A percentile compares a stretch with the other conserved stretches of the same genome.
Evolutionary conservation across 257 asterid species (phyloP).

Genomic region (Ilex aquifolium): DNA sequence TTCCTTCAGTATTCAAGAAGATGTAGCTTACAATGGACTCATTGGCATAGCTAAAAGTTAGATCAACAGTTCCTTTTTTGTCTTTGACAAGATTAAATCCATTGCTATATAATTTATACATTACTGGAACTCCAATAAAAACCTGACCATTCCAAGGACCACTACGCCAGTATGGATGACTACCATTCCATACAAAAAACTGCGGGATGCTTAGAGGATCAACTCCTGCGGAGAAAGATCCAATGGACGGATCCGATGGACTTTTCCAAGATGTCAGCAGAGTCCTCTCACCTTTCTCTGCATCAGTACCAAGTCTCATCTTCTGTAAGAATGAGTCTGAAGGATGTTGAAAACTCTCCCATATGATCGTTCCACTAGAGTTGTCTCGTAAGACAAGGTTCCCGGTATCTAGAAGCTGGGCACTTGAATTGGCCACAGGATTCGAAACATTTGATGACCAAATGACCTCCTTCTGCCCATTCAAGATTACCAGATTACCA

Average conservation of each 20-base stretch:
- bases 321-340: conserved; percentile 20
- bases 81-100: conserved; percentile 8
- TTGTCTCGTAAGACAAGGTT: conserved; percentile 16
- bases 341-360: conserved; percentile 32
- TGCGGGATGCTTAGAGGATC: conserved; percentile 25
- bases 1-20: conserved; percentile 15
- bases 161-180: conserved; percentile 36
- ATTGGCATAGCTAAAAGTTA: not conserved
- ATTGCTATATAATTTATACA: conserved; percentile 1
- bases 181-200: conserved; percentile 26
- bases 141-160: conserved; percentile 32
- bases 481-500: conserved; percentile 31
- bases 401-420: conserved; percentile 27
- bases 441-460: conserved; percentile 20
- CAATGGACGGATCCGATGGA: too few relatives aligned
- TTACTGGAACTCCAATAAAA: conserved; percentile 8
- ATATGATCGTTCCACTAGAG: conserved; percentile 18
- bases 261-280: conserved; percentile 5
- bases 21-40: not conserved
- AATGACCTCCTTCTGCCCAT: conserved; percentile 13
- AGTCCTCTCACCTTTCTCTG: conserved; percentile 8
- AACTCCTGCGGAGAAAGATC: conserved; percentile 12
- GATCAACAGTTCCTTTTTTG: conserved; percentile 3
- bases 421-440: conserved; percentile 22
- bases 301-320: conserved; percentile 17